phyloP scores from a whole-genome alignment of 2,329 filamentous ascomycete genomes.

The Tolypocladium amazonense region DNA sequence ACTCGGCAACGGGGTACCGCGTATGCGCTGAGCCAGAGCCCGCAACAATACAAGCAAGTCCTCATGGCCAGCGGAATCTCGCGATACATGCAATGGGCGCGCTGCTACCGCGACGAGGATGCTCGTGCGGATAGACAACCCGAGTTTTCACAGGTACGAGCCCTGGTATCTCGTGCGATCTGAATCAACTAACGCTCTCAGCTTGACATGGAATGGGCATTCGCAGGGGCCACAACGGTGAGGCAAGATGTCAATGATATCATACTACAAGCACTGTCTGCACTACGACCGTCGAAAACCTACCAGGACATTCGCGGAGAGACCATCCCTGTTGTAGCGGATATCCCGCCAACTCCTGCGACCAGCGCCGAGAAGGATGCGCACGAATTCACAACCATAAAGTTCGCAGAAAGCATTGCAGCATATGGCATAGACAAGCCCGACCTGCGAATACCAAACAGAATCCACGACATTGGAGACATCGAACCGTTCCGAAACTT shows the following conservation, averaged over 20 bases:
- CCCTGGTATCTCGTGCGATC: neutral
- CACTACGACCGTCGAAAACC: conserved; percentile 24
- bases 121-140: conserved; percentile 85
- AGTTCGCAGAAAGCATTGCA: conserved; percentile 49
- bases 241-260: conserved; percentile 24
- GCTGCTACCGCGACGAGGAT: conserved; percentile 93
- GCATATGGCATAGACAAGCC: conserved; percentile 86
- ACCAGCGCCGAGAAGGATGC: conserved; percentile 10
- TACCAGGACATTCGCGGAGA: conserved; percentile 52
- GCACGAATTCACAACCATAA: conserved; percentile 22
- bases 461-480: conserved; percentile 54
- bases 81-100: conserved; percentile 85
- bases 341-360: conserved; percentile 10
- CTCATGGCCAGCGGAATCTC: conserved; percentile 83
- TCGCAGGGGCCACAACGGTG: conserved; percentile 44
- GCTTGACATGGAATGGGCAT: conserved; percentile 91
- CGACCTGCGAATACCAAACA: conserved; percentile 64
- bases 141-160: conserved; percentile 76
- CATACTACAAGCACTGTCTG: conserved; percentile 16
- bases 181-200: conserved; percentile 20
- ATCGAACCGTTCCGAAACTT: conserved; percentile 49
- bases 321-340: conserved; percentile 19
- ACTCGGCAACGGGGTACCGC: conserved; percentile 65
- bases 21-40: conserved; percentile 90
- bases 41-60: conserved; percentile 97